Base-by-base conservation (phyloP, 202 grass and related monocot genomes). In the Brachypodium distachyon region DNA sequence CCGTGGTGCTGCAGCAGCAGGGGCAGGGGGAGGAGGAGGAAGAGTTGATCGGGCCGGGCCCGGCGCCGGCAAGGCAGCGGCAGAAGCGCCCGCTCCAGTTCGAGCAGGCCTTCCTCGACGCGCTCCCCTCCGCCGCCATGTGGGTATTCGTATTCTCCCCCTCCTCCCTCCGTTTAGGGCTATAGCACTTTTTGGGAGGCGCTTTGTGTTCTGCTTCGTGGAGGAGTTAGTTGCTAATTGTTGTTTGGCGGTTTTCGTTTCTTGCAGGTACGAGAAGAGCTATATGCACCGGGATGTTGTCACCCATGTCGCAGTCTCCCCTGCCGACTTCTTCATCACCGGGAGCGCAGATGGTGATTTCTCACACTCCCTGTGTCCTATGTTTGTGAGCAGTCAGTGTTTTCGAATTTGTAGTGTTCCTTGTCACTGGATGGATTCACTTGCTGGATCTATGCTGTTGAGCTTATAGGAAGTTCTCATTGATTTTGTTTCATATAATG, bases 241-340 rank as follows among this genome's bases (percentile, higher is more conserved):
- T 23, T 10, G 33, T 55, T 11, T 6, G 25, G 41, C 14, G 64
- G 13, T 12, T 26, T 21, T 72, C 48, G 40, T 7, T 62, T 74
- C 50, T 37, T 74, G 85, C 87, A 99, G 96, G 96, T 99, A 95
- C 26, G 96, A 99, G 87, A 99, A 95, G 85, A 99, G 96, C 81
- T 99, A 95, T 55, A 99, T 99, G 96, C 96, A 99, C 54, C 82
- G 96, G 52, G 96, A 99, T 55, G 92, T 99, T 16, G 96, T 99
- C 59, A 99, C 91, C 19, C 96, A 95, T 46, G 96, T 99, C 1
- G 89, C 96, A 0, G 87, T 92, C 9, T 95, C 91, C 3, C 74
- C 85, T 0, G 87, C 92, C 0, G 96, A 99, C 46, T 99, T 95
- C 82, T 99, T 99, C 77, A 95, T 99, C 60, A 99, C 96, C 16